Evolutionary conservation across 108 stramenopile species (phyloP).

Genomic region (Conticribra weissflogii): DNA sequence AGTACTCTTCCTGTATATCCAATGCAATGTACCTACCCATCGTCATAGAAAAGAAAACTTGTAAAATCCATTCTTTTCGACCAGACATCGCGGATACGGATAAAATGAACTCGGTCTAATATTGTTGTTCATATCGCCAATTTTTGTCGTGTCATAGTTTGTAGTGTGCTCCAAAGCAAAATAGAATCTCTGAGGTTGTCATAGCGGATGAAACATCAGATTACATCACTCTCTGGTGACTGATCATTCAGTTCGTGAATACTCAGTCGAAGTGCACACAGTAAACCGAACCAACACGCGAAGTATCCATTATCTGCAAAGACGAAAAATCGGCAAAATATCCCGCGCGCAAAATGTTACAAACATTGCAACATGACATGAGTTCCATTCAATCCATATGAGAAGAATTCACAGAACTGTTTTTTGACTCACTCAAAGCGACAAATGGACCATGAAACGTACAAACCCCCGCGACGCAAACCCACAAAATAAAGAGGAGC

Average conservation of each 20-base stretch:
- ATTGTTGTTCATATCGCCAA: background rate
- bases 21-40: no score
- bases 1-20: no score
- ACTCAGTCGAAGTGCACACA: conserved; percentile 27
- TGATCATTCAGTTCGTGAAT: conserved; percentile 23
- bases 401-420: no score
- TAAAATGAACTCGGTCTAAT: no score
- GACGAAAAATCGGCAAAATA: background rate
- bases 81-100: no score
- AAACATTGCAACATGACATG: no score
- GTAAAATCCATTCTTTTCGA: no score
- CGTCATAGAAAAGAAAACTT: no score
- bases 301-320: conserved; percentile 37
- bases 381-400: no score
- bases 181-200: background rate
- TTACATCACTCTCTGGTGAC: conserved; percentile 11
- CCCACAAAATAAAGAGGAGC: conserved; percentile 39
- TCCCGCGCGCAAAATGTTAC: no score
- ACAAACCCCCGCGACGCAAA: conserved; percentile 22
- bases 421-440: conserved; percentile 11
- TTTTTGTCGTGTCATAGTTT: background rate
- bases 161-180: background rate
- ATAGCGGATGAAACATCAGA: background rate
- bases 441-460: conserved; percentile 45
- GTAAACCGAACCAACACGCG: conserved; percentile 32